These are phyloP conservation scores for Phanerochaete sordida DNA, from an alignment of 768 basidiomycete genomes.

Conservation along the genomic window DNA sequence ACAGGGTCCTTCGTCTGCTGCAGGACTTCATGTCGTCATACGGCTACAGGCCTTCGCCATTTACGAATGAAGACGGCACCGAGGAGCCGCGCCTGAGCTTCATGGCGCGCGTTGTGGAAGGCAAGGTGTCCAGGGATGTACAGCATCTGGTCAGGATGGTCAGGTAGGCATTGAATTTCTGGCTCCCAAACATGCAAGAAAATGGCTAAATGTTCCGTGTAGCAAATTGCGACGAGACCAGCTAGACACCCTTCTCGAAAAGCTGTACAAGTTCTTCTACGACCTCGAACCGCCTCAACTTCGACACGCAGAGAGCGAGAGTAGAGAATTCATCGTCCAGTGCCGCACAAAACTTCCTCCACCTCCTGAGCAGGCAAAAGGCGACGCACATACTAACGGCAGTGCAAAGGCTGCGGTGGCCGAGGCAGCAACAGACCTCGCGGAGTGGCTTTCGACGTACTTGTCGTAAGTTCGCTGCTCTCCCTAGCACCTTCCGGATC, in stretches of 20 bases:
- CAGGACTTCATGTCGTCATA: slow-evolving; percentile 40
- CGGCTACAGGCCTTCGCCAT: slow-evolving; percentile 37
- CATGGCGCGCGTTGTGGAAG: slow-evolving; percentile 44
- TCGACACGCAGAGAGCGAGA: slow-evolving; percentile 31
- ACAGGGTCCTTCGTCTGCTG: slow-evolving; percentile 41
- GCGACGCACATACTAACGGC: not conserved
- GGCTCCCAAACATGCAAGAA: too few relatives aligned
- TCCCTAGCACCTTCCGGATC: not conserved
- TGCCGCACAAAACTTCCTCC: slow-evolving; percentile 10
- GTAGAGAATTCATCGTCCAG: slow-evolving; percentile 15
- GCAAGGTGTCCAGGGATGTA: slow-evolving; percentile 38
- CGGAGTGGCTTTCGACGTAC: slow-evolving; percentile 49
- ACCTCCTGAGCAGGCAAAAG: not conserved
- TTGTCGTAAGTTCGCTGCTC: slow-evolving; percentile 38
- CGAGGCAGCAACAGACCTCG: slow-evolving; percentile 27
- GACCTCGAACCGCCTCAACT: slow-evolving; percentile 27
- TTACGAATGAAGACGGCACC: slow-evolving; percentile 24
- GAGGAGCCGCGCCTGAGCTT: slow-evolving; percentile 28
- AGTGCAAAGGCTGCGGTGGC: slow-evolving; percentile 7
- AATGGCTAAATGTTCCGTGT: too few relatives aligned
- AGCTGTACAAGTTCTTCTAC: slow-evolving; percentile 37
- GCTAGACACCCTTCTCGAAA: slow-evolving; percentile 35
- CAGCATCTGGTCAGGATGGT: slow-evolving; percentile 44
- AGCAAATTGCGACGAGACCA: slow-evolving; percentile 40
- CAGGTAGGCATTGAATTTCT: slow-evolving; percentile 33